Conservation (phyloP, 495 filamentous ascomycete species). For the Penicillium silybi region DNA sequence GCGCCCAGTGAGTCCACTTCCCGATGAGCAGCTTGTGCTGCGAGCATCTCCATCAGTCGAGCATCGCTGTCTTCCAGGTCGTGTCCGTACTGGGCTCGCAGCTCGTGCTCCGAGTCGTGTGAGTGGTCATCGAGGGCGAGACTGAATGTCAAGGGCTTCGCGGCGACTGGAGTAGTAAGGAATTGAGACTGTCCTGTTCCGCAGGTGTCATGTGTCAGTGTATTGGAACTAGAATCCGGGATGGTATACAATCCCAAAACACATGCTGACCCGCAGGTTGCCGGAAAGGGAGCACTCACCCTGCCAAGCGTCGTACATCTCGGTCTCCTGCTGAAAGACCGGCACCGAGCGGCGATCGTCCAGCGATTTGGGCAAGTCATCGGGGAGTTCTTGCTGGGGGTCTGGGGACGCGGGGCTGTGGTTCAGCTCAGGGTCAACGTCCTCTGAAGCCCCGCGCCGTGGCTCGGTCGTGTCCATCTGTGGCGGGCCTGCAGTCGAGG, state of each 20-base stretch:
- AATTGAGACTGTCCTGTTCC: slow-evolving; percentile 86
- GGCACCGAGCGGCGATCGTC: slow-evolving; percentile 76
- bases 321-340: slow-evolving; percentile 64
- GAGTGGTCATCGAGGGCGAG: slow-evolving; percentile 72
- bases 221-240: neutral
- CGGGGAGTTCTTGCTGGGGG: slow-evolving; percentile 57
- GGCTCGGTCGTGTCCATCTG: slow-evolving; percentile 39
- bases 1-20: slow-evolving; percentile 64
- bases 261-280: neutral
- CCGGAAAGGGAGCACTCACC: slow-evolving; percentile 49
- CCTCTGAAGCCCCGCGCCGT: slow-evolving; percentile 36
- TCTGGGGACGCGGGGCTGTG: slow-evolving; percentile 19
- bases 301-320: slow-evolving; percentile 99
- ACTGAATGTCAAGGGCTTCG: slow-evolving; percentile 79
- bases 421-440: slow-evolving; percentile 23
- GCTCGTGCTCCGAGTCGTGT: slow-evolving; percentile 39
- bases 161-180: slow-evolving; percentile 76
- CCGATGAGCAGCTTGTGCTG: slow-evolving; percentile 81
- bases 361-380: slow-evolving; percentile 84
- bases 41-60: slow-evolving; percentile 91
- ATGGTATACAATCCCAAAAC: neutral
- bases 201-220: neutral
- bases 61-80: slow-evolving; percentile 74
- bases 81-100: slow-evolving; percentile 36
- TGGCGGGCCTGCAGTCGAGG: slow-evolving; percentile 21